phyloP scores from a whole-genome alignment of 441 rosid genomes.

The Theobroma grandiflorum region DNA sequence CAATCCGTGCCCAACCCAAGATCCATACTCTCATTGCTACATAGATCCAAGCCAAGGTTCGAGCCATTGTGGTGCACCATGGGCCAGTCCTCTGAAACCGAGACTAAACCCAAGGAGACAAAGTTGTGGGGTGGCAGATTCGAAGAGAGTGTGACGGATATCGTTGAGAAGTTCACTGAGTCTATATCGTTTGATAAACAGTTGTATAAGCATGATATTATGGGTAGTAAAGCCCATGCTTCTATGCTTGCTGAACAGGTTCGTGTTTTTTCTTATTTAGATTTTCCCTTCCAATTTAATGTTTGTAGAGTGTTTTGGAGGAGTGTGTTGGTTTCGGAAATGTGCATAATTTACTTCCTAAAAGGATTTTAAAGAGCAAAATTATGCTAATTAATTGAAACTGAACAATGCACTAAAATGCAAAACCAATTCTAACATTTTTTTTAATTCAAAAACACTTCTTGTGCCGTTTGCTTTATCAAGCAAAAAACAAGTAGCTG shows the following conservation, averaged over 20 bases:
- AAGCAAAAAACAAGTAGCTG: no score
- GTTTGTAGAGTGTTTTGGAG: neutral
- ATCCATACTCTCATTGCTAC: conserved; percentile 26
- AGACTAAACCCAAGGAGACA: conserved; percentile 57
- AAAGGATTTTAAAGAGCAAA: no score
- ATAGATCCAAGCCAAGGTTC: conserved; percentile 36
- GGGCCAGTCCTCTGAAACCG: conserved; percentile 43
- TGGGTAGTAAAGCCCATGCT: conserved; percentile 96
- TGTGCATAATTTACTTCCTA: conserved; percentile 16
- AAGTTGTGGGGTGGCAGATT: conserved; percentile 99
- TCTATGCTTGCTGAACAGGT: conserved; percentile 95
- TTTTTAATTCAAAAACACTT: no score
- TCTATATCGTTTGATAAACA: conserved; percentile 88
- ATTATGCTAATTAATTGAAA: no score
- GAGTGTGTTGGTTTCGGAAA: conserved; percentile 15
- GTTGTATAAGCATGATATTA: conserved; percentile 85
- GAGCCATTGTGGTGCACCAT: conserved; percentile 50
- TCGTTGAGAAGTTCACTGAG: conserved; percentile 93
- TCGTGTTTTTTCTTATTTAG: neutral
- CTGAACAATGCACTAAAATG: neutral
- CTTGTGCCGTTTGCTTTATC: no score
- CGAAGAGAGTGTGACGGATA: conserved; percentile 80
- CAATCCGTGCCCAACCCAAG: conserved; percentile 19
- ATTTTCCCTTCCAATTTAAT: neutral
- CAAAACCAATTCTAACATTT: neutral